Evolutionary conservation across 192 early-diverging fungal species (phyloP).

Genomic region (Backusella sp.): DNA sequence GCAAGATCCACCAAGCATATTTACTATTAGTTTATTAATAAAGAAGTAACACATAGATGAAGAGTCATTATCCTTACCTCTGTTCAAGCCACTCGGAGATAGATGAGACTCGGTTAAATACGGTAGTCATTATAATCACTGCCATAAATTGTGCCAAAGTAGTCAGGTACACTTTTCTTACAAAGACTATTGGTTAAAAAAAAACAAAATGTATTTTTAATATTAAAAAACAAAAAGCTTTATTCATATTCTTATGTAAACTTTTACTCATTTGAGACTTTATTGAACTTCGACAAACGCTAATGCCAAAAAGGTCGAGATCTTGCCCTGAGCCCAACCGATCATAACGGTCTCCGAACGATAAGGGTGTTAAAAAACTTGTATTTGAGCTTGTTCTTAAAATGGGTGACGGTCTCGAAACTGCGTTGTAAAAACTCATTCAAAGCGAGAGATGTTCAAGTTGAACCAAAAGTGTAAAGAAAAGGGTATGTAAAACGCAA

Average conservation of each 20-base stretch:
- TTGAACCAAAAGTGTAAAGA: neutral
- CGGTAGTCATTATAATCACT: neutral
- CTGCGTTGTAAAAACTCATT: conserved; percentile 11
- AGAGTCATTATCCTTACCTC: neutral
- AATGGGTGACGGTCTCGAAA: neutral
- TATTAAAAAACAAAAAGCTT: neutral
- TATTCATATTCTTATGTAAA: neutral
- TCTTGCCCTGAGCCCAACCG: conserved; percentile 13
- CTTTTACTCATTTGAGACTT: conserved; percentile 16
- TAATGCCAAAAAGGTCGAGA: conserved; percentile 12
- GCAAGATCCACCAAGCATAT: conserved; percentile 14
- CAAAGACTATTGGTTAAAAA: conserved; percentile 6
- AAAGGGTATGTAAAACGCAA: neutral
- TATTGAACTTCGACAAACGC: conserved; percentile 11
- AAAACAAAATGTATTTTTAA: neutral
- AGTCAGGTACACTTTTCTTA: conserved; percentile 15
- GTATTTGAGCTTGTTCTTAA: neutral
- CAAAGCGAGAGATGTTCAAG: neutral
- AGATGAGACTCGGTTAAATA: neutral
- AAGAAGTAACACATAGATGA: neutral
- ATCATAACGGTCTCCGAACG: conserved; percentile 3
- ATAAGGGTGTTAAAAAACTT: neutral
- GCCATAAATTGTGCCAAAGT: neutral
- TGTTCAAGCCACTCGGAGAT: conserved; percentile 10
- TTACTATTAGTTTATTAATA: neutral